These are phyloP conservation scores for Lactuca saligna DNA, from an alignment of 129 eudicot genomes.

Conservation along the genomic window DNA sequence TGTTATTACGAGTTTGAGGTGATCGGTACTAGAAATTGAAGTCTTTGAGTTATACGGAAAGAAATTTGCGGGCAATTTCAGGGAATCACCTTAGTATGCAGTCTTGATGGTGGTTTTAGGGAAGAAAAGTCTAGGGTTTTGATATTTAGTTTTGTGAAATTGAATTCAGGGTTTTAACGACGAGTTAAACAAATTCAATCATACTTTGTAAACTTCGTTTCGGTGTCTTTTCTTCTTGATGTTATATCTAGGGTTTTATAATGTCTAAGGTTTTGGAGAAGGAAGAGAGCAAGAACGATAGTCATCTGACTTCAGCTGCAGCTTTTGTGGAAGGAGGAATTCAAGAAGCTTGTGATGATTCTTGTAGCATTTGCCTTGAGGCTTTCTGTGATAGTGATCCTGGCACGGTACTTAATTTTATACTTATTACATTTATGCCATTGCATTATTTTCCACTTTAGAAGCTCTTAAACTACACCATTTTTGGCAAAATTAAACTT, in stretches of 20 bases:
- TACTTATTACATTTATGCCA: neutral
- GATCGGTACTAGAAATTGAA: slow-evolving; percentile 4
- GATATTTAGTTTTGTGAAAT: neutral
- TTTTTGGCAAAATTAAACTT: neutral
- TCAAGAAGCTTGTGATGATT: slow-evolving; percentile 87
- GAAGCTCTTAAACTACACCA: neutral
- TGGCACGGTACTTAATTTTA: slow-evolving; percentile 42
- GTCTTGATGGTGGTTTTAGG: neutral
- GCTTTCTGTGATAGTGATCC: slow-evolving; percentile 71
- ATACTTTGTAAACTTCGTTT: neutral
- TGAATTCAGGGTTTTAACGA: neutral
- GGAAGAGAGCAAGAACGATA: slow-evolving; percentile 59
- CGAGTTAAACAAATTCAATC: neutral
- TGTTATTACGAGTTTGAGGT: slow-evolving; percentile 1
- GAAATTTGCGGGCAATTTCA: neutral
- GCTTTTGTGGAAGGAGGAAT: slow-evolving; percentile 92
- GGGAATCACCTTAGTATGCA: neutral
- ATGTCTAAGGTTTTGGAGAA: slow-evolving; percentile 28
- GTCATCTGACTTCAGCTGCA: slow-evolving; percentile 67
- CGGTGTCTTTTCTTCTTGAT: neutral
- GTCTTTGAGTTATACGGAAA: neutral
- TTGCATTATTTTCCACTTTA: neutral
- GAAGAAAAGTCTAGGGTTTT: neutral
- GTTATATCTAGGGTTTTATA: neutral
- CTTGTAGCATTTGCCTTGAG: slow-evolving; percentile 89